Evolutionary conservation across 805 yeast species (phyloP).

Genomic region (Yarrowia bubula): DNA sequence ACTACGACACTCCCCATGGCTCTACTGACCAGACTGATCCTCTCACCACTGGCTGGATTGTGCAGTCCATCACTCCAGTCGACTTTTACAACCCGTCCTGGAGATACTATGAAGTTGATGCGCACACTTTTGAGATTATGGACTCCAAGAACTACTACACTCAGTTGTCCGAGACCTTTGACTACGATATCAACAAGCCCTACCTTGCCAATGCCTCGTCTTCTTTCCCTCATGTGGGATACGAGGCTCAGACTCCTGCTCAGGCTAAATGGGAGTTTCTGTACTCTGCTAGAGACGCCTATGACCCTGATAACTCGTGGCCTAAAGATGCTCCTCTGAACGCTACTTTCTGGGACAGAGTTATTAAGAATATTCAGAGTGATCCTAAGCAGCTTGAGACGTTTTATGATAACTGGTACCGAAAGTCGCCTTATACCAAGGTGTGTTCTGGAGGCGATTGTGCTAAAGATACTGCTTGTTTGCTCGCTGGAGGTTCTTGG

Average conservation of each 20-base stretch:
- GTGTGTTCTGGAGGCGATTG: conserved; percentile 2
- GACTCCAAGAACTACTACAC: conserved; percentile 60
- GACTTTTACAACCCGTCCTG: conserved; percentile 63
- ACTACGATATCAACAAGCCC: conserved; percentile 23
- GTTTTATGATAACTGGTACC: conserved; percentile 19
- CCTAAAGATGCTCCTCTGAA: conserved; percentile 58
- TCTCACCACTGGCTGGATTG: conserved; percentile 59
- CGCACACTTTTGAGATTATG: conserved; percentile 57
- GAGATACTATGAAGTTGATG: conserved; percentile 69
- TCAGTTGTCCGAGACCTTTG: conserved; percentile 53
- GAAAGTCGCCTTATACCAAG: conserved; percentile 20
- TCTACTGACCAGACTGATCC: conserved; percentile 41
- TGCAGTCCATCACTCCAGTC: conserved; percentile 65
- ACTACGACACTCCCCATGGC: conserved; percentile 50
- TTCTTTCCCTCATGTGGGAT: conserved; percentile 13
- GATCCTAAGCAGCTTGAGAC: conserved; percentile 8
- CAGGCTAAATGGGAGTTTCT: conserved; percentile 61
- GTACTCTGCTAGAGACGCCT: conserved; percentile 43
- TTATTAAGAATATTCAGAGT: conserved; percentile 15
- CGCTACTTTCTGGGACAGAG: conserved; percentile 62
- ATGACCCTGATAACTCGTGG: conserved; percentile 59
- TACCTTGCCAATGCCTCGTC: conserved; percentile 8
- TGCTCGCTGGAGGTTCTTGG: conserved; percentile 20
- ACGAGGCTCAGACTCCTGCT: conserved; percentile 29
- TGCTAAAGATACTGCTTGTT: conserved; percentile 11